These are phyloP conservation scores for Euphorbia celastroides DNA, from an alignment of 441 rosid species.

Conservation along the genomic window DNA sequence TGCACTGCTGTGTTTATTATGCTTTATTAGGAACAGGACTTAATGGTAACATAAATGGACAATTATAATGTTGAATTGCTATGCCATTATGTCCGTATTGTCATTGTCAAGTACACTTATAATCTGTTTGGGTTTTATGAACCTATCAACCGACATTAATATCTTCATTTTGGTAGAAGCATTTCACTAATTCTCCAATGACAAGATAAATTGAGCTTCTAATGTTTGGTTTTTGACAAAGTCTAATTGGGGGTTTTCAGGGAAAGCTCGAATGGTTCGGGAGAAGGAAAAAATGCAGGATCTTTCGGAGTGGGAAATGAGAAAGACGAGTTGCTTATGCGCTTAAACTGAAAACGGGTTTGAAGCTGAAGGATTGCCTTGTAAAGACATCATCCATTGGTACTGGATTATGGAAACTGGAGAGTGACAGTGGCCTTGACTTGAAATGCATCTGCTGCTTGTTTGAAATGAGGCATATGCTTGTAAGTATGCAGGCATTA, in stretches of 20 bases:
- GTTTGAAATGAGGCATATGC: conserved; percentile 43
- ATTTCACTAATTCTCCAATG: background rate
- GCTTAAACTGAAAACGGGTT: conserved; percentile 19
- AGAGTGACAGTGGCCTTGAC: conserved; percentile 17
- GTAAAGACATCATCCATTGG: conserved; percentile 10
- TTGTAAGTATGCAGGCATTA: conserved; percentile 30
- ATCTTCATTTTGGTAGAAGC: background rate
- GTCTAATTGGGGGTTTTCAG: conserved; percentile 22
- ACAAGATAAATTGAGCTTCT: background rate
- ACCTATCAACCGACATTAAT: background rate
- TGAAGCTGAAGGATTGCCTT: conserved; percentile 19
- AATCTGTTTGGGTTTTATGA: background rate
- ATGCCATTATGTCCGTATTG: background rate
- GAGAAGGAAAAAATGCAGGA: conserved; percentile 15
- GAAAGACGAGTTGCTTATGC: conserved; percentile 30
- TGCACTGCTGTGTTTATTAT: background rate
- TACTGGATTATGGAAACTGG: conserved; percentile 14
- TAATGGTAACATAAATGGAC: background rate
- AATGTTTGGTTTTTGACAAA: conserved; percentile 1
- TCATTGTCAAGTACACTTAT: background rate
- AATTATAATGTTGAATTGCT: background rate
- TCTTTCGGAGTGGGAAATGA: conserved; percentile 20
- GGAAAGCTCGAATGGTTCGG: conserved; percentile 20
- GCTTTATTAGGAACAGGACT: background rate
- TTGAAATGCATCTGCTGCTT: conserved; percentile 42